Conservation (phyloP, 2,329 filamentous ascomycete species). For the Cryphonectria radicalis region DNA sequence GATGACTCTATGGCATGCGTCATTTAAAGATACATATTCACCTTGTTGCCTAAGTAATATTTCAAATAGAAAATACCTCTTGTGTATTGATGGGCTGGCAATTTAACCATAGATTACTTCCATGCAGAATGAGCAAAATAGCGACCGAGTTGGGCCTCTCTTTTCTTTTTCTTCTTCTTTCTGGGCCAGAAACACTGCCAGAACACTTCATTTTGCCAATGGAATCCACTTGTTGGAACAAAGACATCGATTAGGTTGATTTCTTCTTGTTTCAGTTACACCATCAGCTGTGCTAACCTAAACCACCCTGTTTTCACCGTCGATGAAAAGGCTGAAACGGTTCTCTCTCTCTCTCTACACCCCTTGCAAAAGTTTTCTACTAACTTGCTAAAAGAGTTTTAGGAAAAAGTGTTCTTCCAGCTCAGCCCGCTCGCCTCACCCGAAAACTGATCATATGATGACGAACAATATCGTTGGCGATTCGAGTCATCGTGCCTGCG, state of each 20-base stretch:
- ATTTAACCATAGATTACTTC: neutral
- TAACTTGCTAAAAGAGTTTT: too few species aligned
- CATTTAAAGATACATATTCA: neutral
- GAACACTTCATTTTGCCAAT: too few species aligned
- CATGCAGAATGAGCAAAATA: neutral
- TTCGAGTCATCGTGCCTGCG: neutral
- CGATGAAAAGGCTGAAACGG: neutral
- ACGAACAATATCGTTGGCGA: neutral
- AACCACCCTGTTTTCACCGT: neutral
- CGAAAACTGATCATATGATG: neutral
- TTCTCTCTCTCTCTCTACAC: neutral
- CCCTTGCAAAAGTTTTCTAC: neutral
- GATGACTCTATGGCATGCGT: neutral
- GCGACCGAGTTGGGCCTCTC: neutral
- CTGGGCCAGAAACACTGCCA: too few species aligned
- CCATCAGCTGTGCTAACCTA: neutral
- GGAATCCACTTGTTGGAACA: neutral
- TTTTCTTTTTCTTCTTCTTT: too few species aligned
- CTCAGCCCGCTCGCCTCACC: neutral
- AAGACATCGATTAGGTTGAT: neutral
- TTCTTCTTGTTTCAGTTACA: neutral
- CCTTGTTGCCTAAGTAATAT: neutral
- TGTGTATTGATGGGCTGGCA: neutral
- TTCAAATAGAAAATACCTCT: neutral
- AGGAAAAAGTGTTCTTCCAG: neutral